These are phyloP conservation scores for Firmiana major DNA, from an alignment of 345 rosid species.

Conservation along the genomic window DNA sequence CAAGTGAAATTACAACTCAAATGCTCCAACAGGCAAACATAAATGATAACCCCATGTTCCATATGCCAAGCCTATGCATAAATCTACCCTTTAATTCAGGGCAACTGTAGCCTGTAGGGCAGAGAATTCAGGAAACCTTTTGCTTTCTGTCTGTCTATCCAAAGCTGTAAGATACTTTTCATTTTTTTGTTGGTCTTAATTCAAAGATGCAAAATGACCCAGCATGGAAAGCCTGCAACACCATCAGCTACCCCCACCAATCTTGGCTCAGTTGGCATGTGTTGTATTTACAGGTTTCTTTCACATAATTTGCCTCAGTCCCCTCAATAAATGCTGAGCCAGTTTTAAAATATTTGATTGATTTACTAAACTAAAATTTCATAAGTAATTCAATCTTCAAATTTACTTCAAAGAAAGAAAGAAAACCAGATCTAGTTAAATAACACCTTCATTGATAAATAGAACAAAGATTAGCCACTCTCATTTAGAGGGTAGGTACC, in stretches of 20 bases:
- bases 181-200: not conserved
- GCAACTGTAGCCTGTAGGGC: not conserved
- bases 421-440: not conserved
- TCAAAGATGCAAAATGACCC: not conserved
- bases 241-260: not conserved
- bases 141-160: not conserved
- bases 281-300: not conserved
- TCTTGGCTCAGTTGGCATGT: not conserved
- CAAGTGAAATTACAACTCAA: not conserved
- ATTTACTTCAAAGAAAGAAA: not conserved
- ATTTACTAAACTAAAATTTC: not conserved
- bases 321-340: not conserved
- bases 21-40: not conserved
- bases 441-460: conserved; percentile 21
- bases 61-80: not conserved
- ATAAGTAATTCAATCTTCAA: not conserved
- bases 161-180: not conserved
- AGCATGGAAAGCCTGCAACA: conserved; percentile 5
- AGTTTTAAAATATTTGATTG: not conserved
- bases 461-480: conserved; percentile 29
- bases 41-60: not conserved
- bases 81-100: conserved; percentile 7
- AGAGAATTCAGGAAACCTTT: not conserved
- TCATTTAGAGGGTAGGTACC: conserved; percentile 17
- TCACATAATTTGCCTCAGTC: not conserved